Conservation (phyloP, 2,329 filamentous ascomycete genomes). For the Colletotrichum eleusines region DNA sequence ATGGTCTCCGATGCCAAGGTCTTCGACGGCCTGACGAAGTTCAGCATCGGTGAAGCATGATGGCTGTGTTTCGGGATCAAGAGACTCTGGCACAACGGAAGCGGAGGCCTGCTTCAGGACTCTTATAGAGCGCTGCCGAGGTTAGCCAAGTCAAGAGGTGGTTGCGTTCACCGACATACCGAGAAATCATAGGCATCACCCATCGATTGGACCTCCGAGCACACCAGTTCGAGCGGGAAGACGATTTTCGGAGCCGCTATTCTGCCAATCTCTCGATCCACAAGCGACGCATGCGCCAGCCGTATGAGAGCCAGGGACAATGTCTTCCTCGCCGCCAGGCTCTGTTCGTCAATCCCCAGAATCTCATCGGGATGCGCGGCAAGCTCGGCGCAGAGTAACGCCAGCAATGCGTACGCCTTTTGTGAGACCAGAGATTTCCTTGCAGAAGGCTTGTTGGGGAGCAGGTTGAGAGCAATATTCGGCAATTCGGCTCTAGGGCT, state of each 20-base stretch:
- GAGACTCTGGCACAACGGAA: conserved; percentile 42
- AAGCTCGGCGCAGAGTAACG: conserved; percentile 58
- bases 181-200: conserved; percentile 55
- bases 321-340: conserved; percentile 48
- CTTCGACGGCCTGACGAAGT: conserved; percentile 45
- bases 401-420: conserved; percentile 55
- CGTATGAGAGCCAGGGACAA: conserved; percentile 55
- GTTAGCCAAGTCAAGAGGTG: conserved; percentile 11
- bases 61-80: conserved; percentile 42
- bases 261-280: conserved; percentile 51
- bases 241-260: conserved; percentile 58
- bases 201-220: conserved; percentile 48
- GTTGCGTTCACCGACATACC: conserved; percentile 49
- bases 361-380: conserved; percentile 50
- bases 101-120: conserved; percentile 46
- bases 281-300: conserved; percentile 53
- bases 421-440: conserved; percentile 44
- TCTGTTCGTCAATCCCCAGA: conserved; percentile 46
- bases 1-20: conserved; percentile 41
- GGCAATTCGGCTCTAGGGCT: conserved; percentile 23
- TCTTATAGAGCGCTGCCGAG: conserved; percentile 47
- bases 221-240: conserved; percentile 55
- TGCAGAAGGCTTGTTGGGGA: conserved; percentile 21
- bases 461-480: conserved; percentile 16
- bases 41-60: conserved; percentile 46